Evolutionary conservation across 2,329 filamentous ascomycete species (phyloP), one percentile per base, ranked within the genome.

Genomic region (Aspergillus awamori): DNA sequence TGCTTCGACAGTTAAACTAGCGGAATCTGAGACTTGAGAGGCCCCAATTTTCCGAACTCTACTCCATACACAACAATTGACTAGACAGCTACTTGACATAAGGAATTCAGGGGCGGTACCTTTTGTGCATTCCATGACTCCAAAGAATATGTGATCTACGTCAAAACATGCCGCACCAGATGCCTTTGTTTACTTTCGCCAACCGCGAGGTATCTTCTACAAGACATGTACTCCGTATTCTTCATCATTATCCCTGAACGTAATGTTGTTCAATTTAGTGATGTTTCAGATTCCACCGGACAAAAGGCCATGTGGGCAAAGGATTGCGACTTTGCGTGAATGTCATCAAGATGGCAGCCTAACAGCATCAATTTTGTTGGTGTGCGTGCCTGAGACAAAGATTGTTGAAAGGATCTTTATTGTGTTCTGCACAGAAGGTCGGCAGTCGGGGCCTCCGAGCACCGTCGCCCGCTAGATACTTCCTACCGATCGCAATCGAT

Each of bases 401-500:
- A 11, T 36, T 36, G 11, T 36, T 36, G 33, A 36, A 36, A 36
- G 30, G 30, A 43, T 43, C 17, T 22, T 45, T 22, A 20, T 45
- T 22, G 41, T 45, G 11, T 24, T 45, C 20, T 45, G 41, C 41
- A 45, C 2, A 36, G 33, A 36, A 22, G n/a, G 41, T 45, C 41
- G 41, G 41, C 33, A 24, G 41, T 45, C 41, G 41, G 41, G 20
- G 17, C 7, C 41, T 45, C 41, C 41, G 41, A 24, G 41, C 13
- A 15, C 47, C 47, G 47, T 33, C 26, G 7, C 15, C 47, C 47
- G 47, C 33, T 36, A 36, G 33, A 30, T 36, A 36, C 11, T 13
- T 36, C 33, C 30, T 30, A 26, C 47, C 47, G 47, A 51, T 30
- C 47, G 47, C 47, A 51, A 17, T 51, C 47, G n/a, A 51, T 51